Evolutionary conservation across 140 eudicot genomes (phyloP).

Genomic region (Erigeron philadelphicus): DNA sequence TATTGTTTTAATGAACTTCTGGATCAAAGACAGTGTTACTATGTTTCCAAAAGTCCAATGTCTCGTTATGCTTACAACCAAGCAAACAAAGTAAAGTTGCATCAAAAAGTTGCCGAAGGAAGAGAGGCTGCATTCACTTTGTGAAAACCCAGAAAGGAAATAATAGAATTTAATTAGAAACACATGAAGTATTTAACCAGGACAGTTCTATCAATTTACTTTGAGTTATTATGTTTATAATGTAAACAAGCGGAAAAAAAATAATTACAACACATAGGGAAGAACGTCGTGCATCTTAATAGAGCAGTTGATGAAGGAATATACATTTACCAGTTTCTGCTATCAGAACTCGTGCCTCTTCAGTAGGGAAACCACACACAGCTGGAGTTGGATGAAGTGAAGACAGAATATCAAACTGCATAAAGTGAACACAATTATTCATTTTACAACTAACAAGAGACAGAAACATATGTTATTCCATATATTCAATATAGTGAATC

Average conservation of each 20-base stretch:
- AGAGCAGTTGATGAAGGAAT: slow-evolving; percentile 29
- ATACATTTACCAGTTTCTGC: slow-evolving; percentile 78
- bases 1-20: background rate
- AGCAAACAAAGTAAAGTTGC: slow-evolving; percentile 1
- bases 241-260: background rate
- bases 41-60: background rate
- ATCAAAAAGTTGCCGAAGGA: background rate
- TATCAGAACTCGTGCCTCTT: slow-evolving; percentile 75
- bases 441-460: background rate
- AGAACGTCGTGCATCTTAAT: background rate
- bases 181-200: background rate
- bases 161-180: background rate
- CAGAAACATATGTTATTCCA: background rate
- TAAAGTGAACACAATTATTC: slow-evolving; percentile 3
- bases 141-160: background rate
- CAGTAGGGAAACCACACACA: slow-evolving; percentile 92
- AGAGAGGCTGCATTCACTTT: background rate
- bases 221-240: too few species aligned
- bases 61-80: background rate
- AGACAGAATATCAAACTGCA: slow-evolving; percentile 78
- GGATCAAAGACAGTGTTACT: background rate
- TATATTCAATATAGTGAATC: background rate
- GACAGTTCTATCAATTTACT: background rate
- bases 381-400: slow-evolving; percentile 98
- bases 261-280: background rate